phyloP scores from a whole-genome alignment of 768 basidiomycete species.

The Phanerochaete carnosa region DNA sequence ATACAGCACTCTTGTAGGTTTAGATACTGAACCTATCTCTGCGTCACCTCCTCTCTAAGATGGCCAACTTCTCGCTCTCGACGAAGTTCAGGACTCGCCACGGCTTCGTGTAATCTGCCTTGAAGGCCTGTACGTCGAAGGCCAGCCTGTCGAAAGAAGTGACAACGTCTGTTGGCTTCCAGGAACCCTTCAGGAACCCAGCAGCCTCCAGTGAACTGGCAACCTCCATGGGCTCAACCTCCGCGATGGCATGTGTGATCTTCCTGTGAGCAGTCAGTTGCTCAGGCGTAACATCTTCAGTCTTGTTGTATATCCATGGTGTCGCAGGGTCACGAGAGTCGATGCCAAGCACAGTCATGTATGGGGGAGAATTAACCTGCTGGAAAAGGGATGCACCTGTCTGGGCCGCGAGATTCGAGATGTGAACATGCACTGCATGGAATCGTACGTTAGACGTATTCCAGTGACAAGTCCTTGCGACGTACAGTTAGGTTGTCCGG shows the following conservation, averaged over 20 bases:
- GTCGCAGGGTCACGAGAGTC: constrained; percentile 13
- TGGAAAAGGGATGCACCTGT: constrained; percentile 89
- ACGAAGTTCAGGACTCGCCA: constrained; percentile 18
- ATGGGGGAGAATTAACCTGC: constrained; percentile 62
- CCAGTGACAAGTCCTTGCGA: background rate
- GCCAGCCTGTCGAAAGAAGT: background rate
- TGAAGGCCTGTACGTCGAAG: constrained; percentile 5
- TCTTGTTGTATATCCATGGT: constrained; percentile 79
- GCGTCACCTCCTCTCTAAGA: constrained; percentile 16
- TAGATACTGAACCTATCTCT: background rate
- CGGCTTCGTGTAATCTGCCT: background rate
- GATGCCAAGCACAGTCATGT: constrained; percentile 24
- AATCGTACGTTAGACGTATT: background rate
- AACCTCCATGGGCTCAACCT: constrained; percentile 24
- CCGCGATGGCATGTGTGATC: constrained; percentile 66
- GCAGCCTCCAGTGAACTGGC: constrained; percentile 2
- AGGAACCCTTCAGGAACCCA: constrained; percentile 13
- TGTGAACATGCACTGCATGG: constrained; percentile 60
- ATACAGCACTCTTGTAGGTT: background rate
- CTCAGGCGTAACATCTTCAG: constrained; percentile 53
- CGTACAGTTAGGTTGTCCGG: constrained; percentile 30
- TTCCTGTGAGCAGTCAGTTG: constrained; percentile 35
- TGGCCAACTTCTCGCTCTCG: constrained; percentile 20
- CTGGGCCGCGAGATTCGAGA: constrained; percentile 84
- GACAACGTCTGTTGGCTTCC: constrained; percentile 17